phyloP scores from a whole-genome alignment of 345 rosid species.

The Stellera chamaejasme region DNA sequence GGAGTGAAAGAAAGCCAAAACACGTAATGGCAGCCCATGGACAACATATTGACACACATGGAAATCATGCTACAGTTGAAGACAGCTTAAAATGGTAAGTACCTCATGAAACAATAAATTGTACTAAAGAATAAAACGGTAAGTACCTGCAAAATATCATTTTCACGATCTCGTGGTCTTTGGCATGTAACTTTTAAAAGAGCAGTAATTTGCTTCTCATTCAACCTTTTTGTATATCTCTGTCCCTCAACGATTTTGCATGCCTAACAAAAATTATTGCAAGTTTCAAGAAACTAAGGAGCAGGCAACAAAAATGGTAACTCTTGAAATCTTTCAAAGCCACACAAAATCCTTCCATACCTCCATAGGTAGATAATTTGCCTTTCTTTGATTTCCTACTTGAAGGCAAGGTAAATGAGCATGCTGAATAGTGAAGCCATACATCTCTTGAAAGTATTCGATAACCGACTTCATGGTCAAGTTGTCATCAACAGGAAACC shows the following conservation, averaged over 20 bases:
- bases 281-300: constrained; percentile 5
- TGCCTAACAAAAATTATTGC: constrained; percentile 37
- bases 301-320: neutral
- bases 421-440: constrained; percentile 86
- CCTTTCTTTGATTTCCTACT: constrained; percentile 98
- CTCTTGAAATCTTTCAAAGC: neutral
- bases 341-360: constrained; percentile 18
- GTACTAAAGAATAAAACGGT: neutral
- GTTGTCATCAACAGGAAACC: constrained; percentile 97
- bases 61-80: too few species aligned
- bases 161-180: constrained; percentile 89
- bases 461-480: constrained; percentile 92
- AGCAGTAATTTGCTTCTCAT: constrained; percentile 91
- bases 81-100: too few species aligned
- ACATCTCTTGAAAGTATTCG: constrained; percentile 97
- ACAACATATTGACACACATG: too few species aligned
- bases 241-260: constrained; percentile 99
- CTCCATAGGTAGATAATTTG: constrained; percentile 99
- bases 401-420: constrained; percentile 97
- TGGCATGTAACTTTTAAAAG: constrained; percentile 94
- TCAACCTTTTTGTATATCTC: constrained; percentile 82
- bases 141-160: constrained; percentile 65
- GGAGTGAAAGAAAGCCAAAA: too few species aligned
- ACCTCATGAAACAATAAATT: too few species aligned
- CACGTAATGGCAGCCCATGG: too few species aligned